Evolutionary conservation across 2,329 filamentous ascomycete species (phyloP).

Genomic region (Teratosphaeria viscida): DNA sequence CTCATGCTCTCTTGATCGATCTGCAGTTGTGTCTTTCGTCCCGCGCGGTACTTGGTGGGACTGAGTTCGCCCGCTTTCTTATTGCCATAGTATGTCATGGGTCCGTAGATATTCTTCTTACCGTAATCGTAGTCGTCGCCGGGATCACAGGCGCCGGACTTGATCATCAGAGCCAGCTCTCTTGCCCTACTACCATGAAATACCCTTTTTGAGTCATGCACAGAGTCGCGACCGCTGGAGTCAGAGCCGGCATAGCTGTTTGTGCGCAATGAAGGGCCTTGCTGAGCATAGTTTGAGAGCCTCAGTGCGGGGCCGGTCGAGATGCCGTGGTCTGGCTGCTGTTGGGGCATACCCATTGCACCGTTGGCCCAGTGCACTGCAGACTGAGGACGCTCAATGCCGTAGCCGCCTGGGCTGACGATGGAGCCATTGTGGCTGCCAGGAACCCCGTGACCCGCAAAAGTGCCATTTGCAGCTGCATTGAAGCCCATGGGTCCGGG

Average conservation of each 20-base stretch:
- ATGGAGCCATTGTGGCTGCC: not conserved
- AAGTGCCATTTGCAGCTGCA: not conserved
- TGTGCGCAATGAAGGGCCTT: not conserved
- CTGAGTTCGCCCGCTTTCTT: not conserved
- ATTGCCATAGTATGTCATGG: not conserved
- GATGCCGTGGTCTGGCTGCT: not conserved
- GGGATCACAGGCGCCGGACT: conserved; percentile 1
- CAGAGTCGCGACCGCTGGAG: not conserved
- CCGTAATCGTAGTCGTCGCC: conserved; percentile 1
- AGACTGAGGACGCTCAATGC: not conserved
- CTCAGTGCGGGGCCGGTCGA: not conserved
- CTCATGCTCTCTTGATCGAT: not conserved
- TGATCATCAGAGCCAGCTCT: not conserved
- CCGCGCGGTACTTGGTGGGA: not conserved
- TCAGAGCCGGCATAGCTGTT: not conserved
- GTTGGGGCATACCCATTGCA: not conserved
- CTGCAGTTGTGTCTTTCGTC: not conserved
- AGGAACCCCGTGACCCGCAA: not conserved
- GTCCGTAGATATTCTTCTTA: not conserved
- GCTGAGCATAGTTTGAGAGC: not conserved
- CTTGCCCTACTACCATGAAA: not conserved
- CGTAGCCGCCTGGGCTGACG: not conserved
- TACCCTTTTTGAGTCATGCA: not conserved
- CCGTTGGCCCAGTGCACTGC: not conserved
- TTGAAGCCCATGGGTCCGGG: not conserved